A percentile compares a stretch with the other conserved stretches of the same genome.
Conservation (phyloP, 2,329 filamentous ascomycete species). For the Colletotrichum acutatum region DNA sequence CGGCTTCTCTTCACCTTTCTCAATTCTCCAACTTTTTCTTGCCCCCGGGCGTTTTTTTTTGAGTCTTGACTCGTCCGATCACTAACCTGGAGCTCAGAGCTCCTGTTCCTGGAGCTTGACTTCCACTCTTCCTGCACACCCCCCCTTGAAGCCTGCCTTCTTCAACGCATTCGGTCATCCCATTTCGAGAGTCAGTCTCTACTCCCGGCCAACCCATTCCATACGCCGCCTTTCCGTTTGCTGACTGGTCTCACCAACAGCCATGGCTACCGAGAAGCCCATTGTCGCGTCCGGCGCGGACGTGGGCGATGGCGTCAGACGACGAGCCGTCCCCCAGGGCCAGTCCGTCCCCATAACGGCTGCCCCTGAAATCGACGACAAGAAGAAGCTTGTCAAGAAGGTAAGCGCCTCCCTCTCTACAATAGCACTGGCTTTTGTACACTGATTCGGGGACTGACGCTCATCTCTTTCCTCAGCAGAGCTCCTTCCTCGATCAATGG, state of each 20-base stretch:
- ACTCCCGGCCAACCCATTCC: background rate
- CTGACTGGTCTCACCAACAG: conserved; percentile 29
- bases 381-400: conserved; percentile 69
- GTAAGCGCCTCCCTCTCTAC: conserved; percentile 46
- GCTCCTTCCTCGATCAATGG: conserved; percentile 71
- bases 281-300: conserved; percentile 71
- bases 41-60: conserved; percentile 15
- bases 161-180: conserved; percentile 21
- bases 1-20: conserved; percentile 17
- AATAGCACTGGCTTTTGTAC: background rate
- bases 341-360: conserved; percentile 49
- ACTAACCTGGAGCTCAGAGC: conserved; percentile 35
- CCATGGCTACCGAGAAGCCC: conserved; percentile 66
- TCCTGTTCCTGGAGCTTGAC: conserved; percentile 34
- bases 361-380: conserved; percentile 63
- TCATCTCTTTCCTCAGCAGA: conserved; percentile 47
- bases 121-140: conserved; percentile 4
- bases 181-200: conserved; percentile 21
- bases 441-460: conserved; percentile 38
- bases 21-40: conserved; percentile 22
- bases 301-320: conserved; percentile 64
- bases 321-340: conserved; percentile 63
- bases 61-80: conserved; percentile 38
- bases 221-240: conserved; percentile 5
- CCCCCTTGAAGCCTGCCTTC: conserved; percentile 23